Conservation (phyloP, 768 basidiomycete genomes). For the Daedaleopsis sinensis region DNA sequence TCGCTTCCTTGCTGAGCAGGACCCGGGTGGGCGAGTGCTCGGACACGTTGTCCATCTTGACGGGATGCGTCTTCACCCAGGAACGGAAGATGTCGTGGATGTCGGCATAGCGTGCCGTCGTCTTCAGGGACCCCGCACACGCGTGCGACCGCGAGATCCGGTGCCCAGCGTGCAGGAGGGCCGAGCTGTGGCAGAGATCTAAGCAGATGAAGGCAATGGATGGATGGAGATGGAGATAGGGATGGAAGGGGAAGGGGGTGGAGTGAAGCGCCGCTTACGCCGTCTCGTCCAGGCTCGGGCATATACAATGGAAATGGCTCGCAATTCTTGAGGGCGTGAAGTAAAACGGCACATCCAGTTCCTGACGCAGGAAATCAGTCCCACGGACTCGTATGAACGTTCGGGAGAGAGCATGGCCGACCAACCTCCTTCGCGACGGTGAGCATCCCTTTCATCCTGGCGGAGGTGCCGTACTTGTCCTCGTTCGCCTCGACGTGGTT, state of each 20-base stretch:
- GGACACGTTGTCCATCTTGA: slow-evolving; percentile 81
- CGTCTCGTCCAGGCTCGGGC: slow-evolving; percentile 74
- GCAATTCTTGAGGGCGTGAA: slow-evolving; percentile 84
- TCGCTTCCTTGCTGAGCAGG: slow-evolving; percentile 70
- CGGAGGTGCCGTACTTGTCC: slow-evolving; percentile 72
- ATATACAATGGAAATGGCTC: slow-evolving; percentile 79
- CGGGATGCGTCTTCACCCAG: slow-evolving; percentile 83
- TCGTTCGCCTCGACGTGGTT: slow-evolving; percentile 66
- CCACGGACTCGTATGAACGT: neutral
- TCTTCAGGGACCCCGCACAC: slow-evolving; percentile 87
- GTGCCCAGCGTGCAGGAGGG: slow-evolving; percentile 85
- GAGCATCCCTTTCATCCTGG: slow-evolving; percentile 95
- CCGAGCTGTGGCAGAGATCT: slow-evolving; percentile 58
- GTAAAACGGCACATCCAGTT: slow-evolving; percentile 78
- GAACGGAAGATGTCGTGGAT: slow-evolving; percentile 83
- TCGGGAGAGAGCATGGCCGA: slow-evolving; percentile 33
- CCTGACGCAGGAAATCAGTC: slow-evolving; percentile 44
- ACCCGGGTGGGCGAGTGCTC: slow-evolving; percentile 68
- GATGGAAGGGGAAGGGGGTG: slow-evolving; percentile 18
- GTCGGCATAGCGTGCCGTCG: slow-evolving; percentile 69
- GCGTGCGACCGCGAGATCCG: slow-evolving; percentile 91
- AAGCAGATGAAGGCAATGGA: neutral
- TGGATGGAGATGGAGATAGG: too few relatives aligned
- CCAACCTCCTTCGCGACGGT: slow-evolving; percentile 91
- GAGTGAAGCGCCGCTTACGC: slow-evolving; percentile 58